These are phyloP conservation scores for Aegilops tauschii DNA, from an alignment of 176 grass and related monocot species.

Conservation along the genomic window DNA sequence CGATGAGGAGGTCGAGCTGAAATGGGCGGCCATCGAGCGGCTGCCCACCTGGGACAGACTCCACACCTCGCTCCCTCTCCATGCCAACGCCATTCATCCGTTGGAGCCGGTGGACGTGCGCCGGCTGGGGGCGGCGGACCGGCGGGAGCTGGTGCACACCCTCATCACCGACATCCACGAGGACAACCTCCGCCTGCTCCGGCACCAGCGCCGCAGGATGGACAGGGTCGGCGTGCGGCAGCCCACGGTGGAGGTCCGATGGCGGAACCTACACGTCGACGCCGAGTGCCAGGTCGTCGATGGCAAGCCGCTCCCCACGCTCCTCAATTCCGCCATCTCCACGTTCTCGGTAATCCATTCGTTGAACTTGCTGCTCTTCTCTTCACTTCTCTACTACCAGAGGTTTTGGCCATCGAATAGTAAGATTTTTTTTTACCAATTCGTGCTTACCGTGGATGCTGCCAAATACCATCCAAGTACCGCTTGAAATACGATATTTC, in stretches of 20 bases:
- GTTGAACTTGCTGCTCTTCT: background rate
- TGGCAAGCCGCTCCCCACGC: constrained; percentile 55
- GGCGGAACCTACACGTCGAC: constrained; percentile 41
- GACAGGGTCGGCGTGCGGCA: constrained; percentile 56
- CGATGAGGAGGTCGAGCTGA: constrained; percentile 52
- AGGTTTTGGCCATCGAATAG: too few relatives aligned
- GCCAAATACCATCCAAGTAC: too few relatives aligned
- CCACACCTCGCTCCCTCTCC: constrained; percentile 37
- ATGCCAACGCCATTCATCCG: background rate
- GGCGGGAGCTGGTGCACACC: constrained; percentile 45
- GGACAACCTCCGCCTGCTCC: constrained; percentile 64
- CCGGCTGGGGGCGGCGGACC: constrained; percentile 39
- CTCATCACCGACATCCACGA: constrained; percentile 54
- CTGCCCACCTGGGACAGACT: constrained; percentile 46
- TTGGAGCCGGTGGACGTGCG: constrained; percentile 46
- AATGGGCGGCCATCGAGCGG: constrained; percentile 70
- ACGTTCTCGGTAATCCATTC: constrained; percentile 11
- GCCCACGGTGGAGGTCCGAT: constrained; percentile 63
- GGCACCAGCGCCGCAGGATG: constrained; percentile 68
- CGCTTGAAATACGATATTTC: too few relatives aligned
- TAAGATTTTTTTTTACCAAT: too few relatives aligned
- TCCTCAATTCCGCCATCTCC: constrained; percentile 49
- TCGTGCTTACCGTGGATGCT: too few relatives aligned
- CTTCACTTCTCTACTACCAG: too few relatives aligned
- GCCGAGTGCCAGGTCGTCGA: constrained; percentile 54